phyloP scores from a whole-genome alignment of 2,329 filamentous ascomycete species.

The Neopestalotiopsis rosae region DNA sequence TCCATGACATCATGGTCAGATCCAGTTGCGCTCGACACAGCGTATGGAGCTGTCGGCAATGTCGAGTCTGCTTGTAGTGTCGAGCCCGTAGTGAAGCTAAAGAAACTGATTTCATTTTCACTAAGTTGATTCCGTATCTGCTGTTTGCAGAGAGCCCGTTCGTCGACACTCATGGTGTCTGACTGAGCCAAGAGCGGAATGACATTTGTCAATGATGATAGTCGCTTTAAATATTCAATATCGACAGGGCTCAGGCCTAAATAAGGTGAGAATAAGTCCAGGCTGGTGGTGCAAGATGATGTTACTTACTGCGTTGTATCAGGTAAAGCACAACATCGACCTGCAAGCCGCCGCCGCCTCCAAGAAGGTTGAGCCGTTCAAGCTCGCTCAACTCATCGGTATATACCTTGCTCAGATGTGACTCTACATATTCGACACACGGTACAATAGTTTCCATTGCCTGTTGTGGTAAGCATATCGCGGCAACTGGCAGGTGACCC shows the following conservation, averaged over 20 bases:
- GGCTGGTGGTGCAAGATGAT: background rate
- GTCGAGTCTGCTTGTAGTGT: background rate
- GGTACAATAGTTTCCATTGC: conserved; percentile 62
- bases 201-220: conserved; percentile 80
- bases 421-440: conserved; percentile 75
- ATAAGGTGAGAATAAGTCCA: conserved; percentile 21
- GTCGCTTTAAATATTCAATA: conserved; percentile 71
- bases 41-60: conserved; percentile 60
- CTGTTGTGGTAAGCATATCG: conserved; percentile 24
- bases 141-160: conserved; percentile 65
- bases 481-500: conserved; percentile 1
- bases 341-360: conserved; percentile 80
- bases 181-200: conserved; percentile 81
- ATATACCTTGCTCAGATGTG: conserved; percentile 67
- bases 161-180: conserved; percentile 68
- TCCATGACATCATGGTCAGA: conserved; percentile 86
- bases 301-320: conserved; percentile 70
- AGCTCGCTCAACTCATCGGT: conserved; percentile 69
- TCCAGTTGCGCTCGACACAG: conserved; percentile 75
- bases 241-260: conserved; percentile 67
- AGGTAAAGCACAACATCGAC: conserved; percentile 89
- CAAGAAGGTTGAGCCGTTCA: conserved; percentile 79
- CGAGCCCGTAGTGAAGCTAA: conserved; percentile 62
- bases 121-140: conserved; percentile 61
- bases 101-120: conserved; percentile 64